Evolutionary conservation across 2,329 filamentous ascomycete species (phyloP), one percentile per base, ranked within the genome.

Genomic region (Teratosphaeria nubilosa): DNA sequence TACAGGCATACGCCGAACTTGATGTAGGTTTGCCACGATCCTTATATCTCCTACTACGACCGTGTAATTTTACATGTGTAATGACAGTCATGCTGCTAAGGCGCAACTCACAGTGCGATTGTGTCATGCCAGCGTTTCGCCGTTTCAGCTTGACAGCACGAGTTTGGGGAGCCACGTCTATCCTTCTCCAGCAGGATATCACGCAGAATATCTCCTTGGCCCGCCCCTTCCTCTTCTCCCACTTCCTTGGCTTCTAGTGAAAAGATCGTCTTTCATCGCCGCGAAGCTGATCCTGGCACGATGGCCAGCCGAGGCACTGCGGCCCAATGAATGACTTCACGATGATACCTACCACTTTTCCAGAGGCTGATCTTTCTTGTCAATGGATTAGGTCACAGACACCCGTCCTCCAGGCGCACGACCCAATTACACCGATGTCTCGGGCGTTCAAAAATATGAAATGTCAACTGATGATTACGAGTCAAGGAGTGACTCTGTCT

Each of bases 401-500:
- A 86, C 83, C 56, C 86, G 92, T 56, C 91, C 91, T 53, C 81
- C 85, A 53, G 82, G 82, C 54, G 84, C 86, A 62, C 86, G 88
- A 62, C 84, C 84, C 62, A 91, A 96, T 74, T 90, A 88, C 75
- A 87, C 82, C 64, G 91, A 95, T 75, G 82, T 88, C 51, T 87
- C 87, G 51, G 81, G 83, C 10, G 90, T 96, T 5, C 84, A 91
- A 58, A 96, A 96, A 77, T 97, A 94, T 73, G 84, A 87, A 62
- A 87, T 99, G 81, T 89, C 91, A n/a, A 79, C 82, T 56, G 81
- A 86, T 54, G 87, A 91, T 69, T 99, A 99, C 75, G 90, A 91
- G 71, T 84, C 85, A 68, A 90, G 91, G 69, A 79, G 85, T 51
- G 90, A 96, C 74, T 92, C 88, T 3, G 94, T 99, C 14, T 82